phyloP scores from a whole-genome alignment of 2,329 filamentous ascomycete species.

The Exophiala dermatitidis region DNA sequence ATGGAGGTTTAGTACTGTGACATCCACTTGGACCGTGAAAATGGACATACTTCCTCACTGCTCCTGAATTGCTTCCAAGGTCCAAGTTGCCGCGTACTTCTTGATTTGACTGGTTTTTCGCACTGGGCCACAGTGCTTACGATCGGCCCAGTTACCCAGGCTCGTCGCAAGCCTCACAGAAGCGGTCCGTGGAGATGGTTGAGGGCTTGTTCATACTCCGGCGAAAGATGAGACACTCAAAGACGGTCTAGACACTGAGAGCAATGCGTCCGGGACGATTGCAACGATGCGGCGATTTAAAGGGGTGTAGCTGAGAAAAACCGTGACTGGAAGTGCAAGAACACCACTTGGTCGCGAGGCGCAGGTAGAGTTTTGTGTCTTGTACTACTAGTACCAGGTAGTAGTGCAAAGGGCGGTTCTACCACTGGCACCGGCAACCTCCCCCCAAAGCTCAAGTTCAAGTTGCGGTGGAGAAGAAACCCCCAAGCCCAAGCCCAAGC shows the following conservation, averaged over 20 bases:
- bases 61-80: not conserved
- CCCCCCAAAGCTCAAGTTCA: too few relatives aligned
- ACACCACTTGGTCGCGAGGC: not conserved
- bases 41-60: conserved; percentile 2
- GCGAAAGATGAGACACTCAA: conserved; percentile 8
- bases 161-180: conserved; percentile 28
- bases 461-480: too few relatives aligned
- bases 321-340: conserved; percentile 5
- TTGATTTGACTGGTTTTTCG: not conserved
- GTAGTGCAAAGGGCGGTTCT: too few relatives aligned
- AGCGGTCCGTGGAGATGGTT: conserved; percentile 25
- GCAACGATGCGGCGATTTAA: conserved; percentile 5
- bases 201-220: conserved; percentile 30
- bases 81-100: not conserved
- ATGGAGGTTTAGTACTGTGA: not conserved
- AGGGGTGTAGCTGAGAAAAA: conserved; percentile 10
- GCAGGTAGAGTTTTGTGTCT: conserved; percentile 10
- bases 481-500: too few relatives aligned
- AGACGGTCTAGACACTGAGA: conserved; percentile 1
- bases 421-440: too few relatives aligned
- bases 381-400: not conserved
- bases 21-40: not conserved
- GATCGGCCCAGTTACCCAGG: conserved; percentile 27
- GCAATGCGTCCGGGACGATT: conserved; percentile 19
- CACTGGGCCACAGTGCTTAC: conserved; percentile 9